Percentiles rank a stretch among this genome's conserved stretches.
Evolutionary conservation across 768 basidiomycete species (phyloP).

Genomic region (Tricholoma saponaceum): DNA sequence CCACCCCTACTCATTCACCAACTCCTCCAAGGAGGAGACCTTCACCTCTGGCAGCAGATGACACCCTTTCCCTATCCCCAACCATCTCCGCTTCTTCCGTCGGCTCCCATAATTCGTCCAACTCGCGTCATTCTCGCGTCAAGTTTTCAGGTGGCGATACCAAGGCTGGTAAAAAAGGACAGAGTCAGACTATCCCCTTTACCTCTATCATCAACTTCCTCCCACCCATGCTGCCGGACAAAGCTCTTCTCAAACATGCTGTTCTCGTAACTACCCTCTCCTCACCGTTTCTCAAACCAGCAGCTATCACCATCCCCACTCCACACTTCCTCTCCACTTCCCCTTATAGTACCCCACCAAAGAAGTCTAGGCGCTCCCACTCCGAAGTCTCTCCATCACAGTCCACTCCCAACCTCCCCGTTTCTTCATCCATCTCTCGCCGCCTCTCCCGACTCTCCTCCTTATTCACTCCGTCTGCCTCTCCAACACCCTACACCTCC

Average conservation of each 20-base stretch:
- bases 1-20: neutral
- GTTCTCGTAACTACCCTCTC: slow-evolving; percentile 41
- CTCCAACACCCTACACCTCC: neutral
- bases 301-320: too few species aligned
- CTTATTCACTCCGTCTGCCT: too few species aligned
- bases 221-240: slow-evolving; percentile 33
- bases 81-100: neutral
- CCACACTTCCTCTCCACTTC: neutral
- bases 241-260: slow-evolving; percentile 38
- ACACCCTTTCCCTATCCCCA: slow-evolving; percentile 1
- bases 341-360: slow-evolving; percentile 3
- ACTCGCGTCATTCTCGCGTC: neutral
- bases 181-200: slow-evolving; percentile 20
- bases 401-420: neutral
- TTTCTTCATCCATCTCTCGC: slow-evolving; percentile 7
- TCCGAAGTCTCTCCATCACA: neutral
- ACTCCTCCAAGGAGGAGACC: neutral
- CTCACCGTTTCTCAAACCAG: slow-evolving; percentile 29
- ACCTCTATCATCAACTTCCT: slow-evolving; percentile 43
- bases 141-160: neutral
- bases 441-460: too few species aligned
- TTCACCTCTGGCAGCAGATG: neutral
- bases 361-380: slow-evolving; percentile 3
- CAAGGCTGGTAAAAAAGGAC: too few species aligned
- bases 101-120: neutral